These are phyloP conservation scores for Sclerotinia glacialis DNA, from an alignment of 2,329 filamentous ascomycete genomes.

Conservation along the genomic window DNA sequence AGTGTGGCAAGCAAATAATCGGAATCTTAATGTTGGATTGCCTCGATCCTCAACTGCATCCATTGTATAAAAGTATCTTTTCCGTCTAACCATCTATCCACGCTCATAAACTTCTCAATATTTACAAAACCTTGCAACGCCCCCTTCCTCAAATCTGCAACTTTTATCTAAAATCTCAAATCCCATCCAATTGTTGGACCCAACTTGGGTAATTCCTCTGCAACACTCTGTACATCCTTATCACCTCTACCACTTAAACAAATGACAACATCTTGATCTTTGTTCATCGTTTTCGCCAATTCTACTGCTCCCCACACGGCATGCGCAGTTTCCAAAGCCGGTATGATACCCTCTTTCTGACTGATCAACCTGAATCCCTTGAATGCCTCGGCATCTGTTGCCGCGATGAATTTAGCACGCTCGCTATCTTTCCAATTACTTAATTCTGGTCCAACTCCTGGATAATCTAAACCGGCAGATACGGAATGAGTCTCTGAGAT, in stretches of 20 bases:
- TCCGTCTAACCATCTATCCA: background rate
- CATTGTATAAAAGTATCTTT: background rate
- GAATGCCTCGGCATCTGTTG: conserved; percentile 89
- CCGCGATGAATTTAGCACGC: conserved; percentile 83
- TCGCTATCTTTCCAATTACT: conserved; percentile 87
- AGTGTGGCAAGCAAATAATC: conserved; percentile 22
- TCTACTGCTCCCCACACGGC: conserved; percentile 87
- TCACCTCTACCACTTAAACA: conserved; percentile 91
- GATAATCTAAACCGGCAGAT: conserved; percentile 94
- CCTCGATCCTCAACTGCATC: background rate
- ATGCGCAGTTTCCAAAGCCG: conserved; percentile 89
- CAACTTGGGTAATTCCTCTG: conserved; percentile 84
- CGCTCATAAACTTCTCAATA: background rate
- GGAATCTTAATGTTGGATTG: background rate
- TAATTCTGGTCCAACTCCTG: conserved; percentile 91
- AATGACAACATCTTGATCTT: conserved; percentile 87
- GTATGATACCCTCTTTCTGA: conserved; percentile 93
- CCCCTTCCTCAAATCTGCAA: background rate
- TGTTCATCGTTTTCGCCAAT: conserved; percentile 86
- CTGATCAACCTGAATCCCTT: conserved; percentile 79
- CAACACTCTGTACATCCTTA: conserved; percentile 98
- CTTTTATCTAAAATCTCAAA: conserved; percentile 52
- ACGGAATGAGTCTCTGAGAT: conserved; percentile 95
- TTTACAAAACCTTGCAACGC: conserved; percentile 14
- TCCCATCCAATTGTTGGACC: conserved; percentile 84